A percentile compares a stretch with the other conserved stretches of the same genome.
phyloP scores from a whole-genome alignment of 495 filamentous ascomycete genomes.

The Gamarada debralockiae region DNA sequence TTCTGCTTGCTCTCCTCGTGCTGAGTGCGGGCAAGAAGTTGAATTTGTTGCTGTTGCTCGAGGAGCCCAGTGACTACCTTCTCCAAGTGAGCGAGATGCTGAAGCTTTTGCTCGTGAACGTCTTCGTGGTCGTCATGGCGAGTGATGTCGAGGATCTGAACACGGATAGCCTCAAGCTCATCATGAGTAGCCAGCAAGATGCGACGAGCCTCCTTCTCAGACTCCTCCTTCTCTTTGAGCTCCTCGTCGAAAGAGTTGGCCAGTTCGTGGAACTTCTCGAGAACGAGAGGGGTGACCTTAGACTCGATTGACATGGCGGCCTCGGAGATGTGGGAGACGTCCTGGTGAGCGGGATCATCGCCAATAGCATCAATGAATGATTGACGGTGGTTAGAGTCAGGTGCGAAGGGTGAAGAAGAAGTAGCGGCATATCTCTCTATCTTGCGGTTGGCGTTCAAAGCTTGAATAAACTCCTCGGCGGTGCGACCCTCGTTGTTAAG shows the following conservation, averaged over 20 bases:
- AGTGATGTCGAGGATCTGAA: conserved; percentile 45
- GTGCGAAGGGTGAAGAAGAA: conserved; percentile 61
- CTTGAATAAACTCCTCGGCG: conserved; percentile 68
- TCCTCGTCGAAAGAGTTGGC: conserved; percentile 56
- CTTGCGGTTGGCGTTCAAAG: conserved; percentile 46
- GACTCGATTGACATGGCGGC: conserved; percentile 56
- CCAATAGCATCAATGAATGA: conserved; percentile 26
- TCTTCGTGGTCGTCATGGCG: conserved; percentile 19
- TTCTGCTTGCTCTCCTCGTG: conserved; percentile 18
- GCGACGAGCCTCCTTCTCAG: conserved; percentile 52
- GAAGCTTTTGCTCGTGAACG: not conserved
- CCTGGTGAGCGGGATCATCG: conserved; percentile 26
- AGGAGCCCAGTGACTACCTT: conserved; percentile 15
- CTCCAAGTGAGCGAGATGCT: conserved; percentile 6
- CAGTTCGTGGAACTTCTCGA: conserved; percentile 54
- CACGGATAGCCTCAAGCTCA: conserved; percentile 47
- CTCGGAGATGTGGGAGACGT: conserved; percentile 45
- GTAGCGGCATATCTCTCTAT: conserved; percentile 38
- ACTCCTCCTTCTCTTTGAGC: conserved; percentile 54
- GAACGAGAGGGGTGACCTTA: conserved; percentile 50
- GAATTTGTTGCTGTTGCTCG: conserved; percentile 26
- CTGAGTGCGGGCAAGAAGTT: conserved; percentile 9
- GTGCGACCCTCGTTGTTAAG: conserved; percentile 74
- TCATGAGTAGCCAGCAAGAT: conserved; percentile 48
- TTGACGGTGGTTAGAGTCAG: conserved; percentile 25